These are phyloP conservation scores for Xylaria sp. DNA, from an alignment of 2,329 filamentous ascomycete genomes.

Conservation along the genomic window DNA sequence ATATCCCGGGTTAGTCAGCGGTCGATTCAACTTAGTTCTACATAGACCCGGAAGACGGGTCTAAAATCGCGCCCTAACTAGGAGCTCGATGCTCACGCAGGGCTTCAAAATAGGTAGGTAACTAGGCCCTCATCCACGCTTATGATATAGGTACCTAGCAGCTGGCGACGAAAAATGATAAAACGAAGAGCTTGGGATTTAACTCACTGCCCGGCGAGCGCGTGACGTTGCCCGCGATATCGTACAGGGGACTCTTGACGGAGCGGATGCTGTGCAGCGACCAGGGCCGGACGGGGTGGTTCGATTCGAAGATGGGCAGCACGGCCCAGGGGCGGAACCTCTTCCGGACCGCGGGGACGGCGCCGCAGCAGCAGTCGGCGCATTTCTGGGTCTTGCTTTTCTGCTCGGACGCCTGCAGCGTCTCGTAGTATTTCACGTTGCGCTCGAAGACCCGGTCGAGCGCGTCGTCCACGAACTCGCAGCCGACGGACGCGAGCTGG, in stretches of 20 bases:
- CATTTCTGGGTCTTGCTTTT: conserved; percentile 9
- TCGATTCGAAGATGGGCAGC: conserved; percentile 50
- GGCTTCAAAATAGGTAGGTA: too few species aligned
- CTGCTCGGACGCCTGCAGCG: conserved; percentile 33
- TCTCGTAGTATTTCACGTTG: conserved; percentile 46
- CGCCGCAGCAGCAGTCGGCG: conserved; percentile 1
- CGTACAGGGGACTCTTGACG: conserved; percentile 45
- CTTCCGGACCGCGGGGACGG: conserved; percentile 1
- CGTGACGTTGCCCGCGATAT: conserved; percentile 45
- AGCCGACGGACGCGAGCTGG: conserved; percentile 53
- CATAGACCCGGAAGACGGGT: too few species aligned
- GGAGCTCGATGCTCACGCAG: too few species aligned
- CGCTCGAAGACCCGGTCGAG: conserved; percentile 36
- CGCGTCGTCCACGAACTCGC: conserved; percentile 47
- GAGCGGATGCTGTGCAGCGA: conserved; percentile 49
- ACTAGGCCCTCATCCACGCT: too few species aligned
- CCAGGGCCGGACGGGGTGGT: conserved; percentile 53
- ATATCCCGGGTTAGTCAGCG: too few species aligned
- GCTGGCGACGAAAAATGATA: too few species aligned
- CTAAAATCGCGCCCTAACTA: too few species aligned
- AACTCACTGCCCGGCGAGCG: conserved; percentile 52
- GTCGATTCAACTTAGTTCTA: too few species aligned
- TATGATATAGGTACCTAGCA: too few species aligned
- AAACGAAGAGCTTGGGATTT: too few species aligned
- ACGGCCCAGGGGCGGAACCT: conserved; percentile 45